Percentiles rank a stretch among this genome's conserved stretches.
Conservation (phyloP, 257 asterid species). For the Solanum rostratum region DNA sequence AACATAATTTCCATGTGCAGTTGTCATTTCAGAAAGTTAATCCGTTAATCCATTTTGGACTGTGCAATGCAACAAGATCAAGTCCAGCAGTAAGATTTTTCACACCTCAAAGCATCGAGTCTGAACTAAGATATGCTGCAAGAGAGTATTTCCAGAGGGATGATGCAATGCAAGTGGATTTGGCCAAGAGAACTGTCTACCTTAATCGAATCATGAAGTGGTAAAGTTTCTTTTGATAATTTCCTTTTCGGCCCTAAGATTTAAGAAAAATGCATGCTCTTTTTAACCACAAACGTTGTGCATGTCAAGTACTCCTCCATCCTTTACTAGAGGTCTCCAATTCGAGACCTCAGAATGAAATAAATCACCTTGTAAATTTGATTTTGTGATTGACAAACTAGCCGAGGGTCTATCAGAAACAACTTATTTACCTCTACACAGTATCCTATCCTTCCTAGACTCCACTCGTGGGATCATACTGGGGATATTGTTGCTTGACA, state of each 20-base stretch:
- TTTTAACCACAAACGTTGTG: background rate
- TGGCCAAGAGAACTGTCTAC: constrained; percentile 64
- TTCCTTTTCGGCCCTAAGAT: background rate
- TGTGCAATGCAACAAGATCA: constrained; percentile 74
- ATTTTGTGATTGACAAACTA: background rate
- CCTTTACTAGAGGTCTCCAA: background rate
- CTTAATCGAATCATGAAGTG: constrained; percentile 61
- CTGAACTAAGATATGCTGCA: constrained; percentile 60
- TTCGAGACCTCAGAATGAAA: background rate
- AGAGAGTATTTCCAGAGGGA: constrained; percentile 75
- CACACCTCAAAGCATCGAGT: constrained; percentile 43
- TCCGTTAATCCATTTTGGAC: constrained; percentile 65
- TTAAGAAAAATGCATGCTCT: background rate
- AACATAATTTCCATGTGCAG: constrained; percentile 25
- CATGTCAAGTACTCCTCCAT: background rate
- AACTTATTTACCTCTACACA: background rate
- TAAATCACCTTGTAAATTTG: background rate
- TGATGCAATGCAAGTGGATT: constrained; percentile 67
- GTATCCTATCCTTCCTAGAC: background rate
- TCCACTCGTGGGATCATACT: background rate
- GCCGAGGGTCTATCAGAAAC: background rate
- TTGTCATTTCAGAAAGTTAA: constrained; percentile 49
- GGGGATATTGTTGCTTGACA: background rate
- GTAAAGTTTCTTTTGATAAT: constrained; percentile 20
- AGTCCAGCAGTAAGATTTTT: constrained; percentile 73